A percentile compares a stretch with the other conserved stretches of the same genome.
Conservation (phyloP, 768 basidiomycete genomes). For the Phylloporus arenicola region DNA sequence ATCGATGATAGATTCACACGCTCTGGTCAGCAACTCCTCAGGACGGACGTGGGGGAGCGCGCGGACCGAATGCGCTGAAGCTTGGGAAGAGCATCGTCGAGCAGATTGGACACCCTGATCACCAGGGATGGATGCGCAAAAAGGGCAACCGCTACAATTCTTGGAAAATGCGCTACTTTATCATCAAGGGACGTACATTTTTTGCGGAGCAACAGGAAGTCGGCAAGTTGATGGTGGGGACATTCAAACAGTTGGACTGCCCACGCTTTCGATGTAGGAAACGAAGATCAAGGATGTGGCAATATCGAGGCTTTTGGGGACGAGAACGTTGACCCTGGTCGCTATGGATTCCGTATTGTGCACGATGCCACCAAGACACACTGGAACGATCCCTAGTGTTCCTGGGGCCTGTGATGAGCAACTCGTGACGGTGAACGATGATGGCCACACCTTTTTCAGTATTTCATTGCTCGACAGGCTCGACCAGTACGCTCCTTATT, state of each 20-base stretch:
- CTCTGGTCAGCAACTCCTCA: slow-evolving; percentile 65
- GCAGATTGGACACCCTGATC: slow-evolving; percentile 88
- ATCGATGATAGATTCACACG: slow-evolving; percentile 98
- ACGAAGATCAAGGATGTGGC: slow-evolving; percentile 93
- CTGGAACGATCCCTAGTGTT: slow-evolving; percentile 33
- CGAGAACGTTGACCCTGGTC: slow-evolving; percentile 85
- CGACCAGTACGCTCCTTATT: slow-evolving; percentile 18
- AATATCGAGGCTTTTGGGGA: slow-evolving; percentile 88
- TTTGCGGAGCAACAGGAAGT: slow-evolving; percentile 69
- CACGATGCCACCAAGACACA: slow-evolving; percentile 86
- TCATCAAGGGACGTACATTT: slow-evolving; percentile 88
- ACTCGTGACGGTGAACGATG: slow-evolving; percentile 1
- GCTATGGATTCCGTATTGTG: slow-evolving; percentile 92
- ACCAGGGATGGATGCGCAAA: slow-evolving; percentile 93
- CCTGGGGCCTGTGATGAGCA: slow-evolving; percentile 7
- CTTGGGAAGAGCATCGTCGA: slow-evolving; percentile 73
- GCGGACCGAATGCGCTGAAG: slow-evolving; percentile 38
- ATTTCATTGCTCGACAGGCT: slow-evolving; percentile 4
- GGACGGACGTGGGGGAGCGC: slow-evolving; percentile 15
- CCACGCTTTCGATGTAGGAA: slow-evolving; percentile 48
- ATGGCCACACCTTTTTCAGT: neutral
- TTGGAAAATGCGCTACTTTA: slow-evolving; percentile 90
- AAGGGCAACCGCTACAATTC: slow-evolving; percentile 87
- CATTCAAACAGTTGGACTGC: neutral
- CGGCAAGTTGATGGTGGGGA: slow-evolving; percentile 17